Evolutionary conservation across 2,329 filamentous ascomycete genomes (phyloP).

Genomic region (Shiraia bambusicola): DNA sequence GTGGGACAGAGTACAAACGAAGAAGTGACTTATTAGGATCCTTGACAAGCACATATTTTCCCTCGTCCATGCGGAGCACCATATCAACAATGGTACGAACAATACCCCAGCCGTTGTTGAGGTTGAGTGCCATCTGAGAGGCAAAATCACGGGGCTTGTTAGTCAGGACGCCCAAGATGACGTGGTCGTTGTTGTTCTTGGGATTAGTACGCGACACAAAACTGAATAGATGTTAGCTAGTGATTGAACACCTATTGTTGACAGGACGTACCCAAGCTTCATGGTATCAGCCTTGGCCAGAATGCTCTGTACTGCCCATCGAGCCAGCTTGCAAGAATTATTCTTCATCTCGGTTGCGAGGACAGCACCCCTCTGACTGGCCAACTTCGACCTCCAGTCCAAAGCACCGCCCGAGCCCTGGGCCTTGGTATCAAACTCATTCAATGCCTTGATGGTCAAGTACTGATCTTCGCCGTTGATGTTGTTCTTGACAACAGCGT

Average conservation of each 20-base stretch:
- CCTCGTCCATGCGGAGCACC: constrained; percentile 74
- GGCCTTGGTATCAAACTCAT: constrained; percentile 98
- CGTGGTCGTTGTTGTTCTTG: constrained; percentile 88
- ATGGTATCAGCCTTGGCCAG: constrained; percentile 96
- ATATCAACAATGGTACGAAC: constrained; percentile 97
- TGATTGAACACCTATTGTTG: neutral
- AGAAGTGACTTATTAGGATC: constrained; percentile 97
- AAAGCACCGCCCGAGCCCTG: constrained; percentile 92
- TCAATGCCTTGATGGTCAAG: constrained; percentile 90
- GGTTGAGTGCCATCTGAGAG: constrained; percentile 94
- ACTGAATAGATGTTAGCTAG: constrained; percentile 49
- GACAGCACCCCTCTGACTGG: constrained; percentile 91
- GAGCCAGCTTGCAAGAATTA: constrained; percentile 97
- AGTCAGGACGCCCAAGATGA: constrained; percentile 90
- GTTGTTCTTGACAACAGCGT: constrained; percentile 93
- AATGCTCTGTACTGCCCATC: constrained; percentile 97
- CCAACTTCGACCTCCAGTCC: constrained; percentile 95
- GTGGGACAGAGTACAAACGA: constrained; percentile 86
- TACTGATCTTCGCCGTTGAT: constrained; percentile 89
- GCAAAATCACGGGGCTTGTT: constrained; percentile 99
- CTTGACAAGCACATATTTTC: constrained; percentile 77
- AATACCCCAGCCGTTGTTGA: constrained; percentile 98
- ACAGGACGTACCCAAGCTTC: constrained; percentile 80
- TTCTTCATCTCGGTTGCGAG: constrained; percentile 99
- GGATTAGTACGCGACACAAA: constrained; percentile 95